Percentiles rank a stretch among this genome's conserved stretches.
Evolutionary conservation across 2,329 filamentous ascomycete species (phyloP).

Genomic region (Verticillium albo-atrum): DNA sequence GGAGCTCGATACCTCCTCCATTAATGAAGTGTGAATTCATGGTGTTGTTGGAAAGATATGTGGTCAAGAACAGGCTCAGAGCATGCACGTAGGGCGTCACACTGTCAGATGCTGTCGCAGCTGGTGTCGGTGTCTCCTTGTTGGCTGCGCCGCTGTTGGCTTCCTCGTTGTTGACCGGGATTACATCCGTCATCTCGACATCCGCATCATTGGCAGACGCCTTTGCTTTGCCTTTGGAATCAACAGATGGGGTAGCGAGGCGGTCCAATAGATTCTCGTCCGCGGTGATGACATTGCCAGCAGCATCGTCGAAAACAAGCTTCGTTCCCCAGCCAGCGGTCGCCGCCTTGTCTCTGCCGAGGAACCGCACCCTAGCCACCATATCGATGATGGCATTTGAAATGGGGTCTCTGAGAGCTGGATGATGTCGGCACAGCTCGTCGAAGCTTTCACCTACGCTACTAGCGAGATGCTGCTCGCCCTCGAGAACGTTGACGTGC

Average conservation of each 20-base stretch:
- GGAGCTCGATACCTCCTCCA: conserved; percentile 73
- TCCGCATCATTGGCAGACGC: conserved; percentile 39
- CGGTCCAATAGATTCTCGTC: conserved; percentile 33
- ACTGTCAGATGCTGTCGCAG: conserved; percentile 22
- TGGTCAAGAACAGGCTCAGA: conserved; percentile 67
- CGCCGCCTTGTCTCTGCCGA: conserved; percentile 68
- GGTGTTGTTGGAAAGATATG: conserved; percentile 70
- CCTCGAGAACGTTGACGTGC: conserved; percentile 80
- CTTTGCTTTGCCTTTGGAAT: conserved; percentile 34
- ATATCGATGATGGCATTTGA: conserved; percentile 84
- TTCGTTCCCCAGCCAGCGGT: conserved; percentile 73
- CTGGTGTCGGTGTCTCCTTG: conserved; percentile 11
- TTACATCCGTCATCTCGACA: conserved; percentile 61
- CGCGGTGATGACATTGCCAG: conserved; percentile 56
- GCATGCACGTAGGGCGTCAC: conserved; percentile 71
- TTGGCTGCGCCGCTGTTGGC: conserved; percentile 10
- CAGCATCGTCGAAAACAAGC: conserved; percentile 58
- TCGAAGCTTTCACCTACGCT: conserved; percentile 83
- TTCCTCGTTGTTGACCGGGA: conserved; percentile 14
- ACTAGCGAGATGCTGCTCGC: conserved; percentile 64
- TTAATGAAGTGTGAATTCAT: conserved; percentile 73
- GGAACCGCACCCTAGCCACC: conserved; percentile 73
- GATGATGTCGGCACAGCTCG: conserved; percentile 91
- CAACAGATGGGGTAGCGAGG: conserved; percentile 16
- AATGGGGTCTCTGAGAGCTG: conserved; percentile 73